Evolutionary conservation across 176 grass and related monocot genomes (phyloP).

Genomic region (barley (Hordeum vulgare)): DNA sequence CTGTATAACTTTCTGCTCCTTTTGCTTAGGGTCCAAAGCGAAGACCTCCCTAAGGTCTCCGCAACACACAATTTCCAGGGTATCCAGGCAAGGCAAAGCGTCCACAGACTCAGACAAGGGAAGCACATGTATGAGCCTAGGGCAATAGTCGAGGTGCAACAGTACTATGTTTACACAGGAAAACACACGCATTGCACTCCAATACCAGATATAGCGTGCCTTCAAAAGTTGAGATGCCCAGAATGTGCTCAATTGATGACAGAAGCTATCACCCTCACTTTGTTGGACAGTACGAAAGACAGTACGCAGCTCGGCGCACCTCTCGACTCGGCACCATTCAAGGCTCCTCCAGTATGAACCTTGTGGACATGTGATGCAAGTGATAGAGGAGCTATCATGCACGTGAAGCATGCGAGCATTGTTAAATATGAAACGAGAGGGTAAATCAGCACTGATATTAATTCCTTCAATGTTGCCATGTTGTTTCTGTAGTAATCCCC

Average conservation of each 20-base stretch:
- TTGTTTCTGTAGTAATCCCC: neutral
- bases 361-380: neutral
- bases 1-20: fast-evolving
- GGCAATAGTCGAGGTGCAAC: neutral
- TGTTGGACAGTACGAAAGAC: neutral
- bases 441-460: no score
- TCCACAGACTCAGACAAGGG: neutral
- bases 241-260: neutral
- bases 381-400: neutral
- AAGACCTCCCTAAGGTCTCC: neutral
- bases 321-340: neutral
- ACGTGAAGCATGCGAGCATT: neutral
- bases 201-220: neutral
- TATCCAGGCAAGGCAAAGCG: neutral
- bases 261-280: neutral
- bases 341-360: fast-evolving
- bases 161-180: neutral
- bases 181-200: neutral
- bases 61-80: neutral
- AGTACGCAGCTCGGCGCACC: neutral
- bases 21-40: neutral
- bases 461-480: fast-evolving
- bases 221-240: neutral
- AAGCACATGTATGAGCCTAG: neutral
- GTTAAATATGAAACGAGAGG: no score